Evolutionary conservation across 495 filamentous ascomycete genomes (phyloP).

Genomic region (Viridothelium virens): DNA sequence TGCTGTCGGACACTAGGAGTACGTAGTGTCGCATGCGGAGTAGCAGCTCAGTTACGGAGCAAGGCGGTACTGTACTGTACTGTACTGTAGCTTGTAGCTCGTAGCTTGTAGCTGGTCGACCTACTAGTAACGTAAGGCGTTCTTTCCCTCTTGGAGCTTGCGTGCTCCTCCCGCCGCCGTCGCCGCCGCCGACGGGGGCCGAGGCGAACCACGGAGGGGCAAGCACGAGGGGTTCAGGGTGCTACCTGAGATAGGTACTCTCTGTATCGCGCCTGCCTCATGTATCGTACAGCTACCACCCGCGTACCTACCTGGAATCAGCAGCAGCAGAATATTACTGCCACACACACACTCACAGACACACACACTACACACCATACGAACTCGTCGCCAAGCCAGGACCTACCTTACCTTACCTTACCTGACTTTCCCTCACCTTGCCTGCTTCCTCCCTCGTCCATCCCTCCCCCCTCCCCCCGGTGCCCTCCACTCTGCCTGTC

Average conservation of each 20-base stretch:
- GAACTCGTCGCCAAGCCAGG: not conserved
- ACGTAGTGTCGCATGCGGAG: not conserved
- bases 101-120: too few species aligned
- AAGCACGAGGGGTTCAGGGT: not conserved
- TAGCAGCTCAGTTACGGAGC: not conserved
- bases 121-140: too few species aligned
- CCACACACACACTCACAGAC: not conserved
- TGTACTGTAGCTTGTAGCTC: not conserved
- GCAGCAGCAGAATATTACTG: not conserved
- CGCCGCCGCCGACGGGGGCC: constrained; percentile 7
- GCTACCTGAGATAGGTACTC: not conserved
- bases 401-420: not conserved
- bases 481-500: too few species aligned
- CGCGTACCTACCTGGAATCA: not conserved
- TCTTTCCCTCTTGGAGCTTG: too few species aligned
- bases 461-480: not conserved
- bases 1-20: not conserved
- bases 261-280: not conserved
- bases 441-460: not conserved
- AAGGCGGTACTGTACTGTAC: not conserved
- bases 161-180: too few species aligned
- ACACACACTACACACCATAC: not conserved
- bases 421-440: too few species aligned
- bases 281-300: not conserved
- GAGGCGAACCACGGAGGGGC: constrained; percentile 7